Percentiles rank a stretch among this genome's conserved stretches.
Conservation (phyloP, 257 asterid species). For the Echium plantagineum region DNA sequence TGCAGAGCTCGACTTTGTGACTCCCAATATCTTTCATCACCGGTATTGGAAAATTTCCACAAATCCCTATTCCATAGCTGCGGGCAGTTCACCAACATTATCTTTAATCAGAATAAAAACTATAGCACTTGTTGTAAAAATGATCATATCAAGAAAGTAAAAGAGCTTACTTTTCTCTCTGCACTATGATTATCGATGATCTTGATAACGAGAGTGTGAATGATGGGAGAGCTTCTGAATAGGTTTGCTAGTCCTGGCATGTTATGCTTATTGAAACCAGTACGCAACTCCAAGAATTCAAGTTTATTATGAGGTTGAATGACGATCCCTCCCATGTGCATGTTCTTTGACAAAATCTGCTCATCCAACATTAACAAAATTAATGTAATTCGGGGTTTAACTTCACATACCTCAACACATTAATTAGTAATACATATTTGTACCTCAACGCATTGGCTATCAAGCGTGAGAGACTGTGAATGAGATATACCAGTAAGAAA, state of each 20-base stretch:
- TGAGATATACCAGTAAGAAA: constrained; percentile 51
- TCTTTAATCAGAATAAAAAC: not conserved
- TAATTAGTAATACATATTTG: not conserved
- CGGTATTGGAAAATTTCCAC: constrained; percentile 41
- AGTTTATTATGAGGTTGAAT: constrained; percentile 37
- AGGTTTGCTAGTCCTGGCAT: constrained; percentile 49
- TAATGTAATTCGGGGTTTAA: not conserved
- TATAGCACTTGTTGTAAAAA: not conserved
- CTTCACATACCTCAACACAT: too few species aligned
- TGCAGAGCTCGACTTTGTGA: constrained; percentile 43
- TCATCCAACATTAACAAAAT: not conserved
- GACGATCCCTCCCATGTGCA: constrained; percentile 24
- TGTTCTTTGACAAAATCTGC: constrained; percentile 56
- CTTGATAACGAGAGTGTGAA: constrained; percentile 46
- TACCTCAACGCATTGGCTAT: constrained; percentile 57
- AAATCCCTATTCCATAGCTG: constrained; percentile 61
- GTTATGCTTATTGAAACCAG: constrained; percentile 44
- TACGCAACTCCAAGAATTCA: constrained; percentile 43
- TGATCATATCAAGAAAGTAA: too few species aligned
- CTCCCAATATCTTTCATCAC: constrained; percentile 73
- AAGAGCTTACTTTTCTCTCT: constrained; percentile 41
- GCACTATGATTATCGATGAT: constrained; percentile 21
- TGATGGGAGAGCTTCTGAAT: constrained; percentile 39
- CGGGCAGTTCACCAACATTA: not conserved
- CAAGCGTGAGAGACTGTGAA: constrained; percentile 45